These are phyloP conservation scores for Pontederia crassipes DNA, from an alignment of 176 grass and related monocot genomes.

Conservation along the genomic window DNA sequence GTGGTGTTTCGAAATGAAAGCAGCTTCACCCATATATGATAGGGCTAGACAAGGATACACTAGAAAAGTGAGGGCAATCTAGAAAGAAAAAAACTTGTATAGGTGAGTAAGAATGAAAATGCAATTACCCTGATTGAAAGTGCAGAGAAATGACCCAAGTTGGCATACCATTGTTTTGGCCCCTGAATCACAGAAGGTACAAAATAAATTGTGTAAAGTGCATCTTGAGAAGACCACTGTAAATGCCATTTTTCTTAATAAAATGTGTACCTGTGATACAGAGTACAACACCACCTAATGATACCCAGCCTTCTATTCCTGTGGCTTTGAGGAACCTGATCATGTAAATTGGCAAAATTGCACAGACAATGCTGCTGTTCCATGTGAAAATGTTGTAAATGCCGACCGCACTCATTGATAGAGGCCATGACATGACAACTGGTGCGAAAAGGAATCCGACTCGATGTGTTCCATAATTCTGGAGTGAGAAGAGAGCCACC, in stretches of 20 bases:
- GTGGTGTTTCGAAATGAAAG: conserved; percentile 12
- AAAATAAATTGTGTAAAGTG: background rate
- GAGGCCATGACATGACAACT: conserved; percentile 3
- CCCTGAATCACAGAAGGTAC: background rate
- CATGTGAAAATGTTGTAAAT: conserved; percentile 4
- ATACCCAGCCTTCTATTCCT: conserved; percentile 3
- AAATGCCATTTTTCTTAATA: background rate
- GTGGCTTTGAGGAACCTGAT: background rate
- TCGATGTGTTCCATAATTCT: conserved; percentile 1
- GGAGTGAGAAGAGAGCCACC: conserved; percentile 7
- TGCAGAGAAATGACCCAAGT: conserved; percentile 9
- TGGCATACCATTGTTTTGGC: conserved; percentile 1
- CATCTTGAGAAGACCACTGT: background rate
- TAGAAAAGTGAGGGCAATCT: conserved; percentile 14
- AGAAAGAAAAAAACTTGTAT: background rate
- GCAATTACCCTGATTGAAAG: background rate
- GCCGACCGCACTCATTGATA: background rate
- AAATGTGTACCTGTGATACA: background rate
- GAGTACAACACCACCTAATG: background rate
- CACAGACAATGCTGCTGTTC: background rate
- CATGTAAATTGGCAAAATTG: background rate
- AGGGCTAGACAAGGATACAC: conserved; percentile 16
- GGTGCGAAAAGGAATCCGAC: background rate
- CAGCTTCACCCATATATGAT: conserved; percentile 20
- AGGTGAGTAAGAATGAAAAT: background rate